Conservation (phyloP, 192 early-diverging fungal genomes). For the Coemansia sp. region DNA sequence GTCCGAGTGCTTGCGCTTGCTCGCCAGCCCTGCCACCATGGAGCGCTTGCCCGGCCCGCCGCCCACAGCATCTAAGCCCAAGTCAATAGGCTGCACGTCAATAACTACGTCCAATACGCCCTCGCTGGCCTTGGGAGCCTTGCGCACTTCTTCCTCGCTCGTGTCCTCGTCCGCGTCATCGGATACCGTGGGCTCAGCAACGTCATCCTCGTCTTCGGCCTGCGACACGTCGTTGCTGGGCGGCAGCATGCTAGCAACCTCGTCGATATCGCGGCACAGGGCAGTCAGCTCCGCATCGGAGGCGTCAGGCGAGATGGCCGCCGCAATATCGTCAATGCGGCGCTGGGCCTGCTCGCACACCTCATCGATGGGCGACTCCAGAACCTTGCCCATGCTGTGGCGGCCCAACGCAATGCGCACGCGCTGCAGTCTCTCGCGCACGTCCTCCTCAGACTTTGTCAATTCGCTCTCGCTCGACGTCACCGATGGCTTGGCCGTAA, state of each 20-base stretch:
- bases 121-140: not conserved
- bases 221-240: slow-evolving; percentile 15
- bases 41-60: not conserved
- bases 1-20: slow-evolving; percentile 50
- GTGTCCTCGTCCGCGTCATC: slow-evolving; percentile 1
- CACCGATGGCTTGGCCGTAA: slow-evolving; percentile 6
- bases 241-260: slow-evolving; percentile 36
- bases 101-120: slow-evolving; percentile 29
- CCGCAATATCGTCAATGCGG: slow-evolving; percentile 18
- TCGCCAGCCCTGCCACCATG: slow-evolving; percentile 8
- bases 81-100: slow-evolving; percentile 28
- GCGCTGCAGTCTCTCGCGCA: slow-evolving; percentile 37
- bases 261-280: slow-evolving; percentile 35
- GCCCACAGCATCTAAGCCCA: slow-evolving; percentile 10
- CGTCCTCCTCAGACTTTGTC: slow-evolving; percentile 39
- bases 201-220: not conserved
- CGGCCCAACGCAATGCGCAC: slow-evolving; percentile 23
- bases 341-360: slow-evolving; percentile 5
- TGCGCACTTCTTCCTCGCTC: not conserved
- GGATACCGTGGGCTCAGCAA: not conserved
- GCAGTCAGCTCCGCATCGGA: slow-evolving; percentile 22
- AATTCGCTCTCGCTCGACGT: slow-evolving; percentile 30
- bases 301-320: slow-evolving; percentile 13
- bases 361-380: not conserved
- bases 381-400: not conserved